Percentiles rank a stretch among this genome's conserved stretches.
These are phyloP conservation scores for Curvularia spicifera DNA, from an alignment of 2,329 filamentous ascomycete genomes.

Conservation along the genomic window DNA sequence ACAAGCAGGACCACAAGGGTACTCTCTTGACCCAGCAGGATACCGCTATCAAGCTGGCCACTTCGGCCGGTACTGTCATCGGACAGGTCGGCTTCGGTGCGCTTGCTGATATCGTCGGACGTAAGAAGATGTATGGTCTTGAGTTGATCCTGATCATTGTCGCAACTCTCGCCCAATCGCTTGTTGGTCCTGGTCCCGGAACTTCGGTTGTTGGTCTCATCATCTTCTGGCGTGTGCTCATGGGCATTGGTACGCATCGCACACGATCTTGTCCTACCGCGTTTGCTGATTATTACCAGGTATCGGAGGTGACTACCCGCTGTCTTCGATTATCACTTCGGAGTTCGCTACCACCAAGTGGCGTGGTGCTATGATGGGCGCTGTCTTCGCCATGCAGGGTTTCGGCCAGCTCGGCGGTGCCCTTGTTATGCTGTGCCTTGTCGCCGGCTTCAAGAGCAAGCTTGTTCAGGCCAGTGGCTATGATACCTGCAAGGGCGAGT, in stretches of 20 bases:
- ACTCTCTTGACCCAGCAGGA: constrained; percentile 70
- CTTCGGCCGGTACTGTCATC: constrained; percentile 81
- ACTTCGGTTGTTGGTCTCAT: constrained; percentile 48
- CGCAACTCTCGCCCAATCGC: constrained; percentile 47
- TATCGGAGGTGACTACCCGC: constrained; percentile 76
- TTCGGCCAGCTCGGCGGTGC: constrained; percentile 51
- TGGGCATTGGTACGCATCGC: constrained; percentile 45
- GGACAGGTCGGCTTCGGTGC: constrained; percentile 75
- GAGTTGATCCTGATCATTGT: constrained; percentile 51
- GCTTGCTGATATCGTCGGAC: constrained; percentile 74
- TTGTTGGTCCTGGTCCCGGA: constrained; percentile 45
- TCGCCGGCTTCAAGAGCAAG: constrained; percentile 40
- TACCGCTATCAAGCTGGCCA: constrained; percentile 84
- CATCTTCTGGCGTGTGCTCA: constrained; percentile 52
- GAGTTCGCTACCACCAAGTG: constrained; percentile 53
- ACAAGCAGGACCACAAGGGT: constrained; percentile 63
- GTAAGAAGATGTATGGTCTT: constrained; percentile 81
- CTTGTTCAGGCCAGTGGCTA: constrained; percentile 29
- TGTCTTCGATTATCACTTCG: constrained; percentile 82
- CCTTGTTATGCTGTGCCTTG: constrained; percentile 44
- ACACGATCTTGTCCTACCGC: constrained; percentile 30
- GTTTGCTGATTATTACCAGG: constrained; percentile 29
- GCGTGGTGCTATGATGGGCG: constrained; percentile 52
- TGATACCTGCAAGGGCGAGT: constrained; percentile 38
- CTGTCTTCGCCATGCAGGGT: constrained; percentile 55